phyloP scores from a whole-genome alignment of 1,139 yeast species.

The Candida smagusa region DNA sequence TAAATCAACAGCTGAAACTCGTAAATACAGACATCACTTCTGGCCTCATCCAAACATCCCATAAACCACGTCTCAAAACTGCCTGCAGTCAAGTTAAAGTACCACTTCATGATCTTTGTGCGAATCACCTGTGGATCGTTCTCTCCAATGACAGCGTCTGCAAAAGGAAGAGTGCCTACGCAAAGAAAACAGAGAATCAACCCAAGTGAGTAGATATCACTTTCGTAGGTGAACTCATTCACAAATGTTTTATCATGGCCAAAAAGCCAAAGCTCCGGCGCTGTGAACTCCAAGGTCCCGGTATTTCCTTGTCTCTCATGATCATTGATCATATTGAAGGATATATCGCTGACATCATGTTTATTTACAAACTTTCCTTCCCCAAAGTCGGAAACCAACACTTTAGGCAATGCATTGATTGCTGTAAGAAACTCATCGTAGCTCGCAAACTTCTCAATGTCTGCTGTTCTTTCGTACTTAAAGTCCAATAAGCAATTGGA shows the following conservation, averaged over 20 bases:
- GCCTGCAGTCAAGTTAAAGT: slow-evolving; percentile 16
- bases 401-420: slow-evolving; percentile 49
- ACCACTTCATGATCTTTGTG: slow-evolving; percentile 30
- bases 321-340: slow-evolving; percentile 8
- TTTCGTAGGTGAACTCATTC: slow-evolving; percentile 58
- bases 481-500: slow-evolving; percentile 71
- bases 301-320: slow-evolving; percentile 58
- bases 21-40: slow-evolving; percentile 9
- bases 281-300: slow-evolving; percentile 83
- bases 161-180: slow-evolving; percentile 65
- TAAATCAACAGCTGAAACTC: slow-evolving; percentile 25
- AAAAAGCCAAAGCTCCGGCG: slow-evolving; percentile 67
- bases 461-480: slow-evolving; percentile 16
- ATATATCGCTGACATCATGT: slow-evolving; percentile 15
- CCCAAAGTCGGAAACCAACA: slow-evolving; percentile 85
- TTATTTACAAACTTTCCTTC: slow-evolving; percentile 73
- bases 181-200: slow-evolving; percentile 73
- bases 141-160: slow-evolving; percentile 26
- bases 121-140: slow-evolving; percentile 31
- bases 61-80: slow-evolving; percentile 28
- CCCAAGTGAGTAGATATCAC: slow-evolving; percentile 82
- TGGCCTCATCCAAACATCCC: not conserved
- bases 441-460: slow-evolving; percentile 9
- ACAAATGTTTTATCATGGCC: slow-evolving; percentile 25
- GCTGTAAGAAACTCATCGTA: slow-evolving; percentile 21